Percentiles rank a stretch among this genome's conserved stretches.
Conservation (phyloP, 2,329 filamentous ascomycete genomes). For the Xylariales sp. region DNA sequence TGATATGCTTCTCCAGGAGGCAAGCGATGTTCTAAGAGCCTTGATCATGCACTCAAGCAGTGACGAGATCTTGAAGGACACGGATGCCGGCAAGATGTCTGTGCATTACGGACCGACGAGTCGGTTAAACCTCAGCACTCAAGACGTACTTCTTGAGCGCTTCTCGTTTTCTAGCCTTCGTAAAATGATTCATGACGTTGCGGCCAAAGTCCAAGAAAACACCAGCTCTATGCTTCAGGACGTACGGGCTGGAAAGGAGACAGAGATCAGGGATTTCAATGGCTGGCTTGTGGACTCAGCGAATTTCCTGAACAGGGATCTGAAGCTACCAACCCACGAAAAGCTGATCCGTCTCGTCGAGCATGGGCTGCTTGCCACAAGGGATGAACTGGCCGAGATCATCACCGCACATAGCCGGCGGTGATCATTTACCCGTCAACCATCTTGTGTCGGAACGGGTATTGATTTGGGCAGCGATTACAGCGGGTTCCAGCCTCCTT, state of each 20-base stretch:
- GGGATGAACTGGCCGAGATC: not conserved
- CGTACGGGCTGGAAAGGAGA: slow-evolving; percentile 42
- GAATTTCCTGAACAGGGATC: slow-evolving; percentile 28
- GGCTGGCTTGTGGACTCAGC: slow-evolving; percentile 51
- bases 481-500: too few species aligned
- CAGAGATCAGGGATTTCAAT: slow-evolving; percentile 56
- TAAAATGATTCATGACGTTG: slow-evolving; percentile 42
- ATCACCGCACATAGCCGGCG: not conserved
- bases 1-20: slow-evolving; percentile 67
- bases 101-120: slow-evolving; percentile 42
- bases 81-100: not conserved
- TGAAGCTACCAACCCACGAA: slow-evolving; percentile 34
- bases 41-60: slow-evolving; percentile 57
- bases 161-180: slow-evolving; percentile 40
- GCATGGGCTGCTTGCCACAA: slow-evolving; percentile 12
- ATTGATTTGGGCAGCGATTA: too few species aligned
- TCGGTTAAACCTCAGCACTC: slow-evolving; percentile 7
- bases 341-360: slow-evolving; percentile 41
- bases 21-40: slow-evolving; percentile 64
- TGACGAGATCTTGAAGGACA: slow-evolving; percentile 30
- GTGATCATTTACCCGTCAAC: not conserved
- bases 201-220: slow-evolving; percentile 46
- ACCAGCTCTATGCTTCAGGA: slow-evolving; percentile 62
- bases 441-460: too few species aligned
- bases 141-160: slow-evolving; percentile 28